Evolutionary conservation across 1,284 basidiomycete genomes (phyloP).

Genomic region (Trichosporon coremiiforme): DNA sequence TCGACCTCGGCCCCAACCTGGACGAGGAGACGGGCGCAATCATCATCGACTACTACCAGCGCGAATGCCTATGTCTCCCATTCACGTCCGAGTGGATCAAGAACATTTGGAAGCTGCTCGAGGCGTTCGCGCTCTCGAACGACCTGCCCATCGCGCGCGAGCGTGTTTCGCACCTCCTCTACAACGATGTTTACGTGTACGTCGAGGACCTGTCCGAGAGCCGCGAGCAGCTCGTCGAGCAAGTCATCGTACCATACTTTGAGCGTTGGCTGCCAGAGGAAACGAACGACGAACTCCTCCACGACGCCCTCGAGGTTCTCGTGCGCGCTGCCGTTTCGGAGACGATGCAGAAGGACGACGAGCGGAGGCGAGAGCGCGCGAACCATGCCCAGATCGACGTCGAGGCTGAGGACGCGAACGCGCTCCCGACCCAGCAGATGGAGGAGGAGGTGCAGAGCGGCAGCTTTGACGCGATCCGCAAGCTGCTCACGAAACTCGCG

Average conservation of each 20-base stretch:
- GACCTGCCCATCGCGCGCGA: constrained; percentile 42
- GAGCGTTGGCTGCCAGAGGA: constrained; percentile 54
- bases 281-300: constrained; percentile 50
- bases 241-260: constrained; percentile 57
- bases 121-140: constrained; percentile 52
- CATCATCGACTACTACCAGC: constrained; percentile 58
- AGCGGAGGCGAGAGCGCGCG: constrained; percentile 38
- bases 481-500: constrained; percentile 50
- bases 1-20: constrained; percentile 53
- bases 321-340: constrained; percentile 55
- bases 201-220: constrained; percentile 55
- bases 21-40: constrained; percentile 53
- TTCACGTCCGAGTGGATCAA: constrained; percentile 58
- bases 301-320: constrained; percentile 49
- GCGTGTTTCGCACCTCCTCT: constrained; percentile 50
- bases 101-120: constrained; percentile 57
- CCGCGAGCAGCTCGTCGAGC: constrained; percentile 52
- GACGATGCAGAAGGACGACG: constrained; percentile 54
- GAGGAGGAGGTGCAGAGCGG: constrained; percentile 41
- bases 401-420: constrained; percentile 45
- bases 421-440: constrained; percentile 38
- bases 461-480: constrained; percentile 52
- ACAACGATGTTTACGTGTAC: constrained; percentile 55
- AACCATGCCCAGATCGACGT: constrained; percentile 34
- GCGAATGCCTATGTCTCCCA: constrained; percentile 58